Percentiles rank a stretch among this genome's conserved stretches.
Conservation (phyloP, 1,284 basidiomycete species). For the Trametes sp. region DNA sequence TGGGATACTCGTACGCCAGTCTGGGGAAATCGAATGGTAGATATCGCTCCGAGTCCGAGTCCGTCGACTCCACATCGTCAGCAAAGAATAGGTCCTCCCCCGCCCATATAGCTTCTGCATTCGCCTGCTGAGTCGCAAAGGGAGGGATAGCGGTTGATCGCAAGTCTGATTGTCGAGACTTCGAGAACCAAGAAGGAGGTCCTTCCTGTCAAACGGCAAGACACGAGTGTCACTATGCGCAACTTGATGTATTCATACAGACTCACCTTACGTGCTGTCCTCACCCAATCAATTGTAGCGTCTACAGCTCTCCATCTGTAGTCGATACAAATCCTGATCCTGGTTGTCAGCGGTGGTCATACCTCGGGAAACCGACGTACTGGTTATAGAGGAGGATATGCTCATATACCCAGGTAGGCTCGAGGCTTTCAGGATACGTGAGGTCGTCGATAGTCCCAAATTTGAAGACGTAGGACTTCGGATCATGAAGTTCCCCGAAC, state of each 20-base stretch:
- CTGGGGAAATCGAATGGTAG: not conserved
- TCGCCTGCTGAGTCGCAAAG: not conserved
- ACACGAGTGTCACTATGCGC: no score
- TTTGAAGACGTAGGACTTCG: not conserved
- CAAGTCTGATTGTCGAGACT: not conserved
- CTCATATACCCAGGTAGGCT: not conserved
- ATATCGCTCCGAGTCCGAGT: not conserved
- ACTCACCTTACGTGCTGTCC: not conserved
- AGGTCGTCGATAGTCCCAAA: not conserved
- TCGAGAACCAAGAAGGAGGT: no score
- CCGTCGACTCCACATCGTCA: not conserved
- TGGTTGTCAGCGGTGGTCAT: not conserved
- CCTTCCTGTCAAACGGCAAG: no score
- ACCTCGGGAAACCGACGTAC: not conserved
- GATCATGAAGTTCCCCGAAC: not conserved
- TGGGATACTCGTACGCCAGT: not conserved
- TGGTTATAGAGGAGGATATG: not conserved
- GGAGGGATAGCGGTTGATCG: not conserved
- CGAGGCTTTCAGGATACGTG: not conserved
- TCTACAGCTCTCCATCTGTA: not conserved
- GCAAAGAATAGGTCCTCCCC: not conserved
- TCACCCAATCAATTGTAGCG: not conserved
- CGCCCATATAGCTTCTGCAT: not conserved
- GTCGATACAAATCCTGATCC: not conserved
- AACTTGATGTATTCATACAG: no score